Base-by-base conservation (phyloP, 495 filamentous ascomycete genomes). In the Neurospora tetrasperma region DNA sequence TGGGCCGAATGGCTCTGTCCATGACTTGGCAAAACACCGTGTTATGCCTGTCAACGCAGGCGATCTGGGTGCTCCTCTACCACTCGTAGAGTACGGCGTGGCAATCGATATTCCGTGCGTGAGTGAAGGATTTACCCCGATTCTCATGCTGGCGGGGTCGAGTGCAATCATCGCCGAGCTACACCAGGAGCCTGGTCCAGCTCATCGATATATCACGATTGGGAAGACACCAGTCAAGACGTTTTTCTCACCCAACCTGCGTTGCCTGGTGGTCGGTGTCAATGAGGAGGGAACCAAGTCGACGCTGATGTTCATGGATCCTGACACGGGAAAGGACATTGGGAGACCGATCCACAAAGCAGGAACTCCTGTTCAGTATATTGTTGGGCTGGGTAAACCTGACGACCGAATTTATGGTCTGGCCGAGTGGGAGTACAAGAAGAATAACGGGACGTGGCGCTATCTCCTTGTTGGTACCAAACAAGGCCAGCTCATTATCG, bases 221-320 rank as follows among this genome's bases (percentile, higher is more conserved):
- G 71, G 73, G 11, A 85, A 86, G 4, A 86, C 86, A 1, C 89
- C 89, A 16, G 81, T 80, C 6, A 86, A 84, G 46, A 74, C 91
- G 0, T 72, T 90, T 14, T 90, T 88, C 76, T 88, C 85, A 4
- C 79, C 82, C 12, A 75, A 75, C 40, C 80, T 89, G 6, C 79
- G 84, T 5, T 83, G 85, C 72, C 82, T 91, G 3, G 81, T 91
- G 43, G 85, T 84, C 0, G 87, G 85, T 2, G 83, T 88, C 5
- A 79, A 76, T 18, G 78, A 79, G 23, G 73, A 79, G 41, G 77
- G 27, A 66, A 66, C 81, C 4, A 73, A 72, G 69, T 79, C 83
- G 18, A 83, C 79, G 31, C 74, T 85, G 73, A 77, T 76, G 73
- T 88, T 88, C 73, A 74, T 87, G 20, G 82, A 88, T 72, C 84